phyloP scores from a whole-genome alignment of 1,284 basidiomycete genomes.

The Ustilago sp. region DNA sequence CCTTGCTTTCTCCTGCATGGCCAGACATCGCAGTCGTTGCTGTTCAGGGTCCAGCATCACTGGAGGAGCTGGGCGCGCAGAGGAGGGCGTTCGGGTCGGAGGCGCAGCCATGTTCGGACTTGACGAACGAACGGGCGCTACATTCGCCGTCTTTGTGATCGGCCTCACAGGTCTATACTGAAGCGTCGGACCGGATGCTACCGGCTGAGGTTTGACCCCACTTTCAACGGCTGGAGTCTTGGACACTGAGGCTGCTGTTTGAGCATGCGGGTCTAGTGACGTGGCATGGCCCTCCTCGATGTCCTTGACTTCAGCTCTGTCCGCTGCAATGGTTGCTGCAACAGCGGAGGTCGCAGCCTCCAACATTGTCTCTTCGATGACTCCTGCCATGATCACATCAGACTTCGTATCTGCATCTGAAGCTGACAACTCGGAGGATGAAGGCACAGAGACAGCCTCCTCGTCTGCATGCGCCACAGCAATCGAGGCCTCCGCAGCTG shows the following conservation, averaged over 20 bases:
- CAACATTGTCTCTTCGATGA: neutral
- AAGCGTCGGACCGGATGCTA: neutral
- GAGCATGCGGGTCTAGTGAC: neutral
- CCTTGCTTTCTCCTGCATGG: slow-evolving; percentile 49
- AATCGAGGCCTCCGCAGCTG: neutral
- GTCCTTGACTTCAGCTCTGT: neutral
- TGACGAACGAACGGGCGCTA: slow-evolving; percentile 17
- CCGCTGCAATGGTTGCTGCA: neutral
- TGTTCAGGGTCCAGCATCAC: slow-evolving; percentile 39
- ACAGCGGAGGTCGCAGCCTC: neutral
- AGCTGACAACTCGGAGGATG: slow-evolving; percentile 5
- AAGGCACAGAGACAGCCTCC: neutral
- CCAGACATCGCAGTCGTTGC: slow-evolving; percentile 45
- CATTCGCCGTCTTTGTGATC: neutral
- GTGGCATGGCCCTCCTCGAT: neutral
- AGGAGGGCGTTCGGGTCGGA: slow-evolving; percentile 6
- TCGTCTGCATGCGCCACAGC: neutral
- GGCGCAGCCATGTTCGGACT: slow-evolving; percentile 22
- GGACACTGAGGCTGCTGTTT: neutral
- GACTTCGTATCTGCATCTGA: neutral
- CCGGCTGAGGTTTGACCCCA: slow-evolving; percentile 1
- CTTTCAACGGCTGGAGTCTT: neutral
- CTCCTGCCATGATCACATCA: slow-evolving; percentile 3
- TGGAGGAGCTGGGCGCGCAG: slow-evolving; percentile 24
- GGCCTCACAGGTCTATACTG: slow-evolving; percentile 6